phyloP scores from a whole-genome alignment of 495 filamentous ascomycete genomes.

The Terfezia claveryi region DNA sequence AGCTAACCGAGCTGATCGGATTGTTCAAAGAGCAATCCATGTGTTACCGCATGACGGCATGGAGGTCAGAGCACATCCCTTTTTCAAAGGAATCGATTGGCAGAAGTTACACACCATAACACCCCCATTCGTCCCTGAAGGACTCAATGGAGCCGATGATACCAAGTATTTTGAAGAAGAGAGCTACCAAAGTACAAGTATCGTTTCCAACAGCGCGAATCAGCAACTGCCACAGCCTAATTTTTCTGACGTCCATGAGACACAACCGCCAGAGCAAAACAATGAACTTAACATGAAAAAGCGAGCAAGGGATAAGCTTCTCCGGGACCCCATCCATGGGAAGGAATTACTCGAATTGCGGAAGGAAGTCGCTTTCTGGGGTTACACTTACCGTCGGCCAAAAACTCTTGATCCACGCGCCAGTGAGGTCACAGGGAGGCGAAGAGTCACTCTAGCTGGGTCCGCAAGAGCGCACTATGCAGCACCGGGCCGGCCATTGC shows the following conservation, averaged over 20 bases:
- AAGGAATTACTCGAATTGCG: slow-evolving; percentile 50
- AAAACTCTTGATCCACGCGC: slow-evolving; percentile 13
- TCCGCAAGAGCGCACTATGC: background rate
- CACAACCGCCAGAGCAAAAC: slow-evolving; percentile 15
- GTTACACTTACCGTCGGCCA: slow-evolving; percentile 66
- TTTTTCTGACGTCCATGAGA: slow-evolving; percentile 22
- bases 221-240: slow-evolving; percentile 21
- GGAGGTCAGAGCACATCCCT: slow-evolving; percentile 56
- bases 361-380: slow-evolving; percentile 60
- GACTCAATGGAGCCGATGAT: slow-evolving; percentile 46
- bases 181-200: slow-evolving; percentile 31
- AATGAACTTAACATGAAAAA: slow-evolving; percentile 37
- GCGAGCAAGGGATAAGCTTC: slow-evolving; percentile 53
- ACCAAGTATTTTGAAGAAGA: slow-evolving; percentile 80
- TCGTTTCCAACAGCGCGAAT: slow-evolving; percentile 27
- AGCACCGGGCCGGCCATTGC: background rate
- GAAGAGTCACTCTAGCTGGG: background rate
- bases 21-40: background rate
- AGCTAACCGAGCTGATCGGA: too few species aligned
- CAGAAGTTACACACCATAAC: slow-evolving; percentile 38
- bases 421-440: background rate
- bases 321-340: slow-evolving; percentile 45
- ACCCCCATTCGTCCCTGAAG: slow-evolving; percentile 55
- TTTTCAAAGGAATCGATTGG: slow-evolving; percentile 49
- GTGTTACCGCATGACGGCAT: slow-evolving; percentile 62